Base-by-base conservation (phyloP, 148 eudicot species). In the Pharnaceum exiguum region DNA sequence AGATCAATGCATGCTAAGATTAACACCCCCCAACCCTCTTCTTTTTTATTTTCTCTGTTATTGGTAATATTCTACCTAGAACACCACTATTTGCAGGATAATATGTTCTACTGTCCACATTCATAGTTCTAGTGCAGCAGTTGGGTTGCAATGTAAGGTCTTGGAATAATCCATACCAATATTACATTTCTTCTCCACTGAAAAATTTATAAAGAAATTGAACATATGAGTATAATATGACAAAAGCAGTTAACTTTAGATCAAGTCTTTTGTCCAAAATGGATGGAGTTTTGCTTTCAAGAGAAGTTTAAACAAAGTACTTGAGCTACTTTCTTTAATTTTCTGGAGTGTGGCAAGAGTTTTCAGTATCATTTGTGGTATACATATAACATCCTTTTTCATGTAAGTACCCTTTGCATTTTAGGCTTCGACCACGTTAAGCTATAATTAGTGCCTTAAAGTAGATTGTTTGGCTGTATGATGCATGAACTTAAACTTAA, bases 31-130 rank as follows among this genome's bases (percentile, higher is more conserved):
- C n/a, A n/a, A n/a, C n/a, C n/a, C n/a, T n/a, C 40, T 63, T 16
- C 38, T n/a, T 61, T 62, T n/a, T 37, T 19, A 6, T n/a, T n/a
- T n/a, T n/a, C n/a, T n/a, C n/a, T n/a, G n/a, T n/a, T n/a, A n/a
- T n/a, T n/a, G n/a, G n/a, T n/a, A 63, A 49, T 50, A 63, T 51
- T 63, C 65, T 38, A 70, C 74, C 74, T 70, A 63, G 60, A 63
- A 25, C 69, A 63, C 69, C 58, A 70, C 24, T 70, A 35, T 29
- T 63, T 63, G 53, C 59, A 63, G 48, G 58, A 50, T 46, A 57
- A 33, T 57, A 30, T 36, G 16, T 57, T 59, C 46, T 17, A 49
- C 12, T 36, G 65, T 57, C 65, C 60, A 45, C 42, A 19, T 57
- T 57, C 65, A 36, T 25, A 43, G 69, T 50, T 51, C 35, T 50